phyloP scores from a whole-genome alignment of 495 filamentous ascomycete genomes.

The Peziza echinospora region DNA sequence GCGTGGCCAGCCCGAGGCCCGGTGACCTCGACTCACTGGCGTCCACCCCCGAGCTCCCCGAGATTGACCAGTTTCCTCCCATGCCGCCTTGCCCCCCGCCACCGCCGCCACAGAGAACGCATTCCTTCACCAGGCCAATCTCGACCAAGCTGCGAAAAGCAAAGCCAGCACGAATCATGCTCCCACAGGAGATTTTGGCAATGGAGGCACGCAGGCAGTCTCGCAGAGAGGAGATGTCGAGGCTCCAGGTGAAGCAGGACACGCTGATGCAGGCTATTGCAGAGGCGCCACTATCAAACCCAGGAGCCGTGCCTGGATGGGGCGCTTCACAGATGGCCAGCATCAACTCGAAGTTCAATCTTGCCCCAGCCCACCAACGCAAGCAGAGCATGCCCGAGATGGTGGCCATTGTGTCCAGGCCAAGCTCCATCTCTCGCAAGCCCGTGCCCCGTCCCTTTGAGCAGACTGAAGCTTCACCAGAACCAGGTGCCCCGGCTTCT shows the following conservation, averaged over 20 bases:
- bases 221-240: neutral
- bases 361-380: too few relatives aligned
- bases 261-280: neutral
- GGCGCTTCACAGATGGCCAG: too few relatives aligned
- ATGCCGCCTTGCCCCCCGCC: neutral
- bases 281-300: too few relatives aligned
- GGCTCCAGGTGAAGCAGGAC: neutral
- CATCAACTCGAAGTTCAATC: too few relatives aligned
- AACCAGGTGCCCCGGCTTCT: too few relatives aligned
- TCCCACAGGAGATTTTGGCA: neutral
- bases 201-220: neutral
- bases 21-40: too few relatives aligned
- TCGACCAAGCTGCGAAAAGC: neutral
- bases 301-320: too few relatives aligned
- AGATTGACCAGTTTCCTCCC: neutral
- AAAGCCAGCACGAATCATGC: neutral
- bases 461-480: too few relatives aligned
- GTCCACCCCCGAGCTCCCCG: neutral
- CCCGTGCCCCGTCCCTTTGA: too few relatives aligned
- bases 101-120: neutral
- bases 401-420: too few relatives aligned
- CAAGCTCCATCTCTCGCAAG: too few relatives aligned
- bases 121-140: neutral
- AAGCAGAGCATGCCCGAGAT: too few relatives aligned
- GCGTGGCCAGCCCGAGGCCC: neutral